Evolutionary conservation across 1,139 yeast species (phyloP).

Genomic region (Blastobotrys indianensis): DNA sequence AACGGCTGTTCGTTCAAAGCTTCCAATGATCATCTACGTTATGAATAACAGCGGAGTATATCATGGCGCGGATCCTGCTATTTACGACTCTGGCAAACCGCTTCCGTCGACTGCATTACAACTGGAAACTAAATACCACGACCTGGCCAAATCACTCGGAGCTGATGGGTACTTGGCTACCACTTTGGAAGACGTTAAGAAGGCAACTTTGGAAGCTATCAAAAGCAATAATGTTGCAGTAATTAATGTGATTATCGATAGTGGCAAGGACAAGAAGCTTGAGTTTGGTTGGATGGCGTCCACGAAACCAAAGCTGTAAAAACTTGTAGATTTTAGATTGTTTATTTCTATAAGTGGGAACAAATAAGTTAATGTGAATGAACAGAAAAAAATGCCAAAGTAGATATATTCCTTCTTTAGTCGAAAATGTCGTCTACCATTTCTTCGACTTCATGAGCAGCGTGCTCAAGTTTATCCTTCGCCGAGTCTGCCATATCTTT

Average conservation of each 20-base stretch:
- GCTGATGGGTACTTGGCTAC: slow-evolving; percentile 46
- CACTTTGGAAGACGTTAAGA: slow-evolving; percentile 37
- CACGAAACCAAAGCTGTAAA: slow-evolving; percentile 27
- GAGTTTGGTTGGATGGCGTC: slow-evolving; percentile 61
- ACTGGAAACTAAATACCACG: slow-evolving; percentile 49
- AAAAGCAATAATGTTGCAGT: slow-evolving; percentile 38
- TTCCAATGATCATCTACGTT: slow-evolving; percentile 51
- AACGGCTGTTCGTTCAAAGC: slow-evolving; percentile 48
- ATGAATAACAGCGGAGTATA: slow-evolving; percentile 67
- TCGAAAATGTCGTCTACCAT: no score
- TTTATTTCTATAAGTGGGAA: no score
- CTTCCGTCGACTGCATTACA: slow-evolving; percentile 55
- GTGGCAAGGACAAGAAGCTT: slow-evolving; percentile 48
- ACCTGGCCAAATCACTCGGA: slow-evolving; percentile 49
- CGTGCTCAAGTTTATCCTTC: no score
- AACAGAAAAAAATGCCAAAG: no score
- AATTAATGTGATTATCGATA: slow-evolving; percentile 53
- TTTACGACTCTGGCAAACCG: slow-evolving; percentile 26
- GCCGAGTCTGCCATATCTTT: no score
- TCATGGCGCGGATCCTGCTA: slow-evolving; percentile 46
- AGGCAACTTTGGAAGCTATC: slow-evolving; percentile 40
- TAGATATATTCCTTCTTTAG: no score
- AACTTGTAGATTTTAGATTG: background rate
- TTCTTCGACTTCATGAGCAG: no score
- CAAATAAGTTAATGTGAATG: no score